Percentiles rank a stretch among this genome's conserved stretches.
Evolutionary conservation across 2,329 filamentous ascomycete species (phyloP).

Genomic region (Ophiostoma populinum): DNA sequence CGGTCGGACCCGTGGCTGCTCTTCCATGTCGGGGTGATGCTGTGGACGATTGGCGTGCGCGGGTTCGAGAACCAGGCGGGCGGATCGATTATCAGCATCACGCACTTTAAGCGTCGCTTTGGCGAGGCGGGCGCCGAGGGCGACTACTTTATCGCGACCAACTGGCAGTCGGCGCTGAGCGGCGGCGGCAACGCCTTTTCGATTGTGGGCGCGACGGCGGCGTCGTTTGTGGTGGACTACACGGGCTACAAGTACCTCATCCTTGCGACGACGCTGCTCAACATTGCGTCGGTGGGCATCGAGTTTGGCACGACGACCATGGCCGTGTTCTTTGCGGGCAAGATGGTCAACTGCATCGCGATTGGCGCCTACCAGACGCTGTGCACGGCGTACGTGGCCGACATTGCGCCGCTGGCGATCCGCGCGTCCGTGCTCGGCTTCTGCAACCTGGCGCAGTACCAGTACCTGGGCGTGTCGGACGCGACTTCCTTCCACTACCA

Average conservation of each 20-base stretch:
- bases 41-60: conserved; percentile 7
- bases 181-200: conserved; percentile 13
- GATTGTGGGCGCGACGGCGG: conserved; percentile 2
- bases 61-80: conserved; percentile 14
- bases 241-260: conserved; percentile 1
- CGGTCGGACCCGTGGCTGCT: conserved; percentile 4
- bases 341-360: conserved; percentile 6
- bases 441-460: conserved; percentile 6
- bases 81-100: conserved; percentile 21
- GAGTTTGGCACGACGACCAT: conserved; percentile 6
- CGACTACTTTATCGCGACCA: conserved; percentile 20
- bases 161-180: conserved; percentile 22
- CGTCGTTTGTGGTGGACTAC: not conserved
- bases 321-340: conserved; percentile 7
- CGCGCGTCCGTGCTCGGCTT: conserved; percentile 6
- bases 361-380: conserved; percentile 5
- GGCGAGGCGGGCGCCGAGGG: conserved; percentile 17
- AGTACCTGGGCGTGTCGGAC: conserved; percentile 12
- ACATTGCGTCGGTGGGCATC: conserved; percentile 4
- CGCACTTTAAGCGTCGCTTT: conserved; percentile 24
- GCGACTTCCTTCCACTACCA: conserved; percentile 12
- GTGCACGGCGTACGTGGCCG: conserved; percentile 7
- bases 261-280: not conserved
- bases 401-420: conserved; percentile 9
- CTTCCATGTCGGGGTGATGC: conserved; percentile 6